These are phyloP conservation scores for Zangia roseola DNA, from an alignment of 768 basidiomycete species.

Conservation along the genomic window DNA sequence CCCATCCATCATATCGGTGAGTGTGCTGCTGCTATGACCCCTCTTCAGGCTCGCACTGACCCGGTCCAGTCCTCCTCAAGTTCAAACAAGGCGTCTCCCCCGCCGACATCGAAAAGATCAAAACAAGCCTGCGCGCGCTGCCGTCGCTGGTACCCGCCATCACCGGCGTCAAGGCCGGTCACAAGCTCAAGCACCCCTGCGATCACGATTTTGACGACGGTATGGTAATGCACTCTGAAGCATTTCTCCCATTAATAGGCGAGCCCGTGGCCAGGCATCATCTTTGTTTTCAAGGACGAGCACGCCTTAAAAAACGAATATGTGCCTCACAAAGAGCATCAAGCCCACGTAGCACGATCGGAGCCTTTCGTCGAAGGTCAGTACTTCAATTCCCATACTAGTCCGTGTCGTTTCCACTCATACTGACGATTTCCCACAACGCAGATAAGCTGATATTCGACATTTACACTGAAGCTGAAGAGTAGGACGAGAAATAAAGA, in stretches of 20 bases:
- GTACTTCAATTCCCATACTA: background rate
- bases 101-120: slow-evolving; percentile 6
- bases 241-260: too few species aligned
- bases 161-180: slow-evolving; percentile 9
- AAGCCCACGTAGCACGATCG: background rate
- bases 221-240: background rate
- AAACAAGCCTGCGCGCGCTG: slow-evolving; percentile 1
- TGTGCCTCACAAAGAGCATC: slow-evolving; percentile 14
- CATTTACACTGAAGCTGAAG: slow-evolving; percentile 8
- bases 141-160: slow-evolving; percentile 22
- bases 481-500: background rate
- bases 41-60: too few species aligned
- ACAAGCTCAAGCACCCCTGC: slow-evolving; percentile 15
- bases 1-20: slow-evolving; percentile 25
- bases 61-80: slow-evolving; percentile 17
- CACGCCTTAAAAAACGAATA: slow-evolving; percentile 12
- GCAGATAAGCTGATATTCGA: slow-evolving; percentile 25
- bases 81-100: slow-evolving; percentile 17
- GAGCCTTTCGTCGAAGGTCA: slow-evolving; percentile 21
- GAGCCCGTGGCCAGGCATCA: slow-evolving; percentile 11
- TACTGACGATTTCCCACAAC: background rate
- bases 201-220: slow-evolving; percentile 26
- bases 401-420: background rate
- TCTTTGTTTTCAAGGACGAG: slow-evolving; percentile 23
- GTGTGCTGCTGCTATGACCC: too few species aligned